A percentile compares a stretch with the other conserved stretches of the same genome.
These are phyloP conservation scores for Linderniella brevidens DNA, from an alignment of 257 asterid genomes.

Conservation along the genomic window DNA sequence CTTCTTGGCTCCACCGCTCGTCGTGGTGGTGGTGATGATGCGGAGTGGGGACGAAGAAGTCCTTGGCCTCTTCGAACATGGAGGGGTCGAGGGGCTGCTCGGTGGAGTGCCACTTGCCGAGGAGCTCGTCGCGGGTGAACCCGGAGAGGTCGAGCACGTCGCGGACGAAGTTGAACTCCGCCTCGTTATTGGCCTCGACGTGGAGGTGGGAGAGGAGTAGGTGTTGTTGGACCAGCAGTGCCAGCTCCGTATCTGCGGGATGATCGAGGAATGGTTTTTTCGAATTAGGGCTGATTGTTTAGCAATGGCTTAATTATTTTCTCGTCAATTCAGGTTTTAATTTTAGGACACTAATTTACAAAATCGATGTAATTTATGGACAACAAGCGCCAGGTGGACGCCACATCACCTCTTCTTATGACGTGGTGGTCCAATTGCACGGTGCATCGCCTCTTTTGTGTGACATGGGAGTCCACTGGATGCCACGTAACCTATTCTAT, in stretches of 20 bases:
- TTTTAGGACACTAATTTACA: too few species aligned
- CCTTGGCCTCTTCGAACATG: constrained; percentile 44
- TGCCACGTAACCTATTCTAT: too few species aligned
- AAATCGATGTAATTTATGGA: too few species aligned
- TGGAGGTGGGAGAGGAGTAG: constrained; percentile 13
- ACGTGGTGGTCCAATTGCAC: too few species aligned
- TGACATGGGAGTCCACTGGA: too few species aligned
- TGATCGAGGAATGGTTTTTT: constrained; percentile 8
- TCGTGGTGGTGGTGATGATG: too few species aligned
- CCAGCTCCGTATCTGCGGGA: constrained; percentile 9
- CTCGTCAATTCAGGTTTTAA: too few species aligned
- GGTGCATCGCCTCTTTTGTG: too few species aligned
- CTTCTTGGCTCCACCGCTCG: constrained; percentile 15
- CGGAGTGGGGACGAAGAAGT: too few species aligned
- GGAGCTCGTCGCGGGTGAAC: constrained; percentile 25
- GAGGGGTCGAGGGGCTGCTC: constrained; percentile 40
- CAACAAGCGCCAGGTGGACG: too few species aligned
- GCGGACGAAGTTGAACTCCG: constrained; percentile 44
- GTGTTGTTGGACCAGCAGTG: constrained; percentile 12
- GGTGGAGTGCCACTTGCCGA: constrained; percentile 45
- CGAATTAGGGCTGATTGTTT: constrained; percentile 5
- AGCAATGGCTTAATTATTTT: too few species aligned
- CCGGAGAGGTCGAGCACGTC: constrained; percentile 55
- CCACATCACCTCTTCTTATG: too few species aligned
- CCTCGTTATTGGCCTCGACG: constrained; percentile 22